Conservation (phyloP, 176 grass and related monocot species). For the Oryza nivara region DNA sequence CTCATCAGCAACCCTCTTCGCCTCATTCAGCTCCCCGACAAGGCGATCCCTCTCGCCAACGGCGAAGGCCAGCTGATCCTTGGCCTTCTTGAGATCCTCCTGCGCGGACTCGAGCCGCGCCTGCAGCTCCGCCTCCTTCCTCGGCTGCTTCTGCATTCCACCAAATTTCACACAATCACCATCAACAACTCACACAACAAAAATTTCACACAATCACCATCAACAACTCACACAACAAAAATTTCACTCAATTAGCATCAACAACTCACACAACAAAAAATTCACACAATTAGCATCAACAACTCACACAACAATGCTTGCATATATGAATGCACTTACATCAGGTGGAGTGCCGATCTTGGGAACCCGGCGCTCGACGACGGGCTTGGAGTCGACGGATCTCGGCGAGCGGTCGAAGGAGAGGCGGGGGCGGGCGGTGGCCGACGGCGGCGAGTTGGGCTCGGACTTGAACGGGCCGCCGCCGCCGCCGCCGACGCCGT, state of each 20-base stretch:
- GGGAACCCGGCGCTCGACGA: constrained; percentile 70
- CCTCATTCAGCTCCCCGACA: constrained; percentile 62
- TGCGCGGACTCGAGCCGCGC: constrained; percentile 57
- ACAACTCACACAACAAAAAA: too few relatives aligned
- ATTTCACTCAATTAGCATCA: too few relatives aligned
- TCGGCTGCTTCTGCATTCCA: constrained; percentile 65
- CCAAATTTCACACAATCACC: neutral
- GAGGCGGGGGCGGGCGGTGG: constrained; percentile 59
- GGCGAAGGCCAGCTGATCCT: constrained; percentile 63
- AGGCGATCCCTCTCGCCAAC: constrained; percentile 72
- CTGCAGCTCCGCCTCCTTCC: constrained; percentile 66
- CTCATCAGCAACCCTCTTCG: constrained; percentile 64
- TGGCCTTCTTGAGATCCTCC: constrained; percentile 82
- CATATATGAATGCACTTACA: constrained; percentile 46
- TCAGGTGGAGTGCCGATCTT: constrained; percentile 78
- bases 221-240: too few relatives aligned
- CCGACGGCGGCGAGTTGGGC: constrained; percentile 64
- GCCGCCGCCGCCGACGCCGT: constrained; percentile 21
- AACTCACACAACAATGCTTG: neutral
- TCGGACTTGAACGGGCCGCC: constrained; percentile 64
- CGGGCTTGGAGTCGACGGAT: constrained; percentile 71
- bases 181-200: neutral
- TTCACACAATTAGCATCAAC: too few relatives aligned
- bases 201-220: too few relatives aligned
- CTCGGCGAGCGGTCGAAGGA: constrained; percentile 89